phyloP scores from a whole-genome alignment of 2,329 filamentous ascomycete species.

The Colletotrichum musae region DNA sequence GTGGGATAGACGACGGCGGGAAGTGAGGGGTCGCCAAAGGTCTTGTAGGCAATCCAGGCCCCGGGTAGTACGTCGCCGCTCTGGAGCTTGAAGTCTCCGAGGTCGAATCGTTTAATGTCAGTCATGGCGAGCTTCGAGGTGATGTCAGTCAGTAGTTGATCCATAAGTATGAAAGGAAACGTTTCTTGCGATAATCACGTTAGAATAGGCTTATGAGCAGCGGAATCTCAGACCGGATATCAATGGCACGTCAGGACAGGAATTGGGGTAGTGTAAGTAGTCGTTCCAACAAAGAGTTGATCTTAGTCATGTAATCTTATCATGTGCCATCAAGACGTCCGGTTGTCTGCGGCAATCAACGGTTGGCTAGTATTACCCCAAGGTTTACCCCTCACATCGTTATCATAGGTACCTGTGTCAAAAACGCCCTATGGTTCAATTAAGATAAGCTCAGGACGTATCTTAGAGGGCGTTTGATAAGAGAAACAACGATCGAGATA shows the following conservation, averaged over 20 bases:
- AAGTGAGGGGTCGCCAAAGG: constrained; percentile 73
- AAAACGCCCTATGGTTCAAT: background rate
- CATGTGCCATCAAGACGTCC: constrained; percentile 11
- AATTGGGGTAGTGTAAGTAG: background rate
- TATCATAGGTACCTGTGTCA: background rate
- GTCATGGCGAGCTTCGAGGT: constrained; percentile 7
- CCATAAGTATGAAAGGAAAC: too few species aligned
- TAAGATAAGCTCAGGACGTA: background rate
- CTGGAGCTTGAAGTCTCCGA: constrained; percentile 78
- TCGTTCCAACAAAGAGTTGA: background rate
- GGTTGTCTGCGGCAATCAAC: constrained; percentile 11
- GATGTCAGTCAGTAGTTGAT: background rate
- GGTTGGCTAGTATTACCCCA: background rate
- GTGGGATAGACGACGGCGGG: constrained; percentile 83
- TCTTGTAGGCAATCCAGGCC: constrained; percentile 83
- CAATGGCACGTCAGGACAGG: background rate
- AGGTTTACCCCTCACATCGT: constrained; percentile 14
- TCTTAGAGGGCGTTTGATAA: background rate
- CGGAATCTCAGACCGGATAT: background rate
- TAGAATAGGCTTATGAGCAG: background rate
- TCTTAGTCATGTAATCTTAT: constrained; percentile 25
- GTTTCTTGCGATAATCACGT: background rate
- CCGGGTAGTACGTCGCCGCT: constrained; percentile 72
- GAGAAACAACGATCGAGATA: too few species aligned
- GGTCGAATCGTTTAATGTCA: constrained; percentile 62